Base-by-base conservation (phyloP, 192 early-diverging fungal species). In the Mortierella claussenii region DNA sequence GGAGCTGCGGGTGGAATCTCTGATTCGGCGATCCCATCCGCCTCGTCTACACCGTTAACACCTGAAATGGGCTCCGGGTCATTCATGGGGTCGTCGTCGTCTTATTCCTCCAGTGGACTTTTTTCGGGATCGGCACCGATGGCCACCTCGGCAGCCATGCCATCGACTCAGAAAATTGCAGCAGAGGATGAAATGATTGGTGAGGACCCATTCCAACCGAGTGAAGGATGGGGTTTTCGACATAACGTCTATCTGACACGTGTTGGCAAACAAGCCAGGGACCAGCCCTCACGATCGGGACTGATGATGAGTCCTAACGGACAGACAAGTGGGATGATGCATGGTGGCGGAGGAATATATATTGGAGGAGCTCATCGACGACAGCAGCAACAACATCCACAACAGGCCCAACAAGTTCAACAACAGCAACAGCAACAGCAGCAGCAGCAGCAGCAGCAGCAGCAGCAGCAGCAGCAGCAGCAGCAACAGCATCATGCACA, bases 111-210 rank as follows among this genome's bases (percentile, higher is more conserved):
- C n/a, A n/a, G n/a, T n/a, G n/a, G n/a, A n/a, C n/a, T n/a, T n/a
- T 40, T 40, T 40, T 40, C 37, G 37, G 8, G 37, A 10, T 40
- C 37, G 13, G 7, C 13, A 10, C 37, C 37, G 13, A 40, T 40
- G 8, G 37, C 37, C 37, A 40, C 37, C 7, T 40, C 37, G 7
- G 7, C 13, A 13, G 7, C 37, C 13, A 7, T 40, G 2, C 33
- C 47, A 2, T 53, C 58, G 2, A 48, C 50, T 20, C 53, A 56
- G 32, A 56, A 50, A 47, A 76, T 76, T 43, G 63, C 73, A 12
- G 52, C 73, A 17, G 73, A 76, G 26, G 73, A 76, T 36, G 73
- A 67, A 18, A 66, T 76, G 73, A 57, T 66, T 30, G 60, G 48
- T 3, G 60, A 50, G 34, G 73, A 76, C 28, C 9, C 43, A 10